Evolutionary conservation across 306 rosid species (phyloP).

Genomic region (Cicer yamashitae): DNA sequence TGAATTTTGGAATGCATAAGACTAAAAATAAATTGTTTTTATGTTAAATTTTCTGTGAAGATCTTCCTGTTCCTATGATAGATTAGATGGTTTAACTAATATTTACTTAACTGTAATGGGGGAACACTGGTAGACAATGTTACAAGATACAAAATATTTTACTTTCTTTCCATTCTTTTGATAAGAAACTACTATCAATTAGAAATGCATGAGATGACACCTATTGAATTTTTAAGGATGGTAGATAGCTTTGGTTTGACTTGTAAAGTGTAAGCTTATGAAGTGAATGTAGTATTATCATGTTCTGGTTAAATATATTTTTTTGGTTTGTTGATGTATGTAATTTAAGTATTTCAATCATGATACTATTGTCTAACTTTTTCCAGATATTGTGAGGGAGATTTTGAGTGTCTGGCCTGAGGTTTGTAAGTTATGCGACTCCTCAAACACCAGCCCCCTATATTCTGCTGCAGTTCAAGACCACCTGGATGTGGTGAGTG

Average conservation of each 20-base stretch:
- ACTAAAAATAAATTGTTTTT: background rate
- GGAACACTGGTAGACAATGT: too few relatives aligned
- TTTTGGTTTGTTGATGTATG: background rate
- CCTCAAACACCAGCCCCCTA: slow-evolving; percentile 85
- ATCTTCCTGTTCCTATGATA: background rate
- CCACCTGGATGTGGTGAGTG: slow-evolving; percentile 80
- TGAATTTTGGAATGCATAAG: background rate
- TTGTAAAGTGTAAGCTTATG: slow-evolving; percentile 1
- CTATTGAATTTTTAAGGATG: slow-evolving; percentile 13
- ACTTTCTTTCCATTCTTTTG: background rate
- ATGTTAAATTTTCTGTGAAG: background rate
- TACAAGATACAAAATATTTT: background rate
- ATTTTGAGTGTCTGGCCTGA: slow-evolving; percentile 76
- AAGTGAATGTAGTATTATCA: background rate
- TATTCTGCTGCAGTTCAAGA: slow-evolving; percentile 84
- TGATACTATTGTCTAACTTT: slow-evolving; percentile 27
- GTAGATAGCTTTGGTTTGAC: slow-evolving; percentile 25
- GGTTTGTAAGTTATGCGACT: slow-evolving; percentile 72
- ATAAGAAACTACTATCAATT: slow-evolving; percentile 2
- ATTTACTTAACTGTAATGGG: background rate
- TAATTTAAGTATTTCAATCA: slow-evolving; percentile 3
- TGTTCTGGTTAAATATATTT: slow-evolving; percentile 1
- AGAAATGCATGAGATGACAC: background rate
- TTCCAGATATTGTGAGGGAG: slow-evolving; percentile 79
- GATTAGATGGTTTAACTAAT: background rate